Percentiles rank a stretch among this genome's conserved stretches.
Evolutionary conservation across 148 eudicot genomes (phyloP).

Genomic region (Chenopodium suecicum): DNA sequence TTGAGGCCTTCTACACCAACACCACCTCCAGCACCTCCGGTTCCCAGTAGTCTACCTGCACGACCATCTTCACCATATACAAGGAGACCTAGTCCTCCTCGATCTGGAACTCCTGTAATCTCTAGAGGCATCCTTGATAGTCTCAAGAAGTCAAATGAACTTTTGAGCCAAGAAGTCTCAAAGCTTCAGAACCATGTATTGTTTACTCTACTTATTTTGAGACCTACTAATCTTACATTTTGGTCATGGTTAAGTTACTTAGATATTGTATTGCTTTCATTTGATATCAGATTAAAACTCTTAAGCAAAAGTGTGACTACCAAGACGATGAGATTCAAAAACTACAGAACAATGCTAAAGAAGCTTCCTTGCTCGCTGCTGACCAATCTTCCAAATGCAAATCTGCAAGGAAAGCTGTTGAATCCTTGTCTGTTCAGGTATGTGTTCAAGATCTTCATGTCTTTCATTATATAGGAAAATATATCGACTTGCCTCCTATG

Average conservation of each 20-base stretch:
- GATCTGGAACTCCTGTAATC: conserved; percentile 54
- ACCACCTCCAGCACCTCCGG: conserved; percentile 39
- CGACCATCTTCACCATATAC: conserved; percentile 66
- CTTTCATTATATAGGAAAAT: too few species aligned
- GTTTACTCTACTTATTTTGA: neutral
- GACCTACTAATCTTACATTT: neutral
- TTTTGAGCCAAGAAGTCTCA: conserved; percentile 72
- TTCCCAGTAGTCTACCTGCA: conserved; percentile 36
- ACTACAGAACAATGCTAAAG: conserved; percentile 43
- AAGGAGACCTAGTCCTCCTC: conserved; percentile 72
- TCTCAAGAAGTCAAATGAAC: conserved; percentile 76
- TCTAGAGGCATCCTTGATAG: conserved; percentile 75
- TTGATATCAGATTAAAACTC: conserved; percentile 45
- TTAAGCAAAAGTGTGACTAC: conserved; percentile 63
- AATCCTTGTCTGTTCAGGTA: conserved; percentile 50
- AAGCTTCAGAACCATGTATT: conserved; percentile 76
- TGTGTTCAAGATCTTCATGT: neutral
- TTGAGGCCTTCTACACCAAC: conserved; percentile 42
- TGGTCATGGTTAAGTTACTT: neutral
- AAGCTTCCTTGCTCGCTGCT: conserved; percentile 48
- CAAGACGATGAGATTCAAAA: conserved; percentile 72
- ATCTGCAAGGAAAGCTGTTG: conserved; percentile 48
- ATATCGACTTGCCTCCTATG: too few species aligned
- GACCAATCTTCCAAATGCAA: conserved; percentile 56
- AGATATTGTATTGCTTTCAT: neutral